Conservation (phyloP, 306 rosid genomes). For the Dalbergia oliveri region DNA sequence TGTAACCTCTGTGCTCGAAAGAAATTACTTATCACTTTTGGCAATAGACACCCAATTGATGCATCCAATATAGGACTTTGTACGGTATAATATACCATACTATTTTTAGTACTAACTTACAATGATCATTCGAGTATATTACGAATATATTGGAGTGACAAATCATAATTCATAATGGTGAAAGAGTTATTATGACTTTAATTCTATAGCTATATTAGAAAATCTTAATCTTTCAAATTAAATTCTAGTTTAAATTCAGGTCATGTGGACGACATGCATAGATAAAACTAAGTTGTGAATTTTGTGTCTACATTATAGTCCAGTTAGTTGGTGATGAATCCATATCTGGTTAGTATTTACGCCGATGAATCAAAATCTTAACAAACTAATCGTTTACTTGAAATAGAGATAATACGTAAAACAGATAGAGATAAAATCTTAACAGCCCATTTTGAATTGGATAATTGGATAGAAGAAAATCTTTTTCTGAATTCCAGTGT, state of each 20-base stretch:
- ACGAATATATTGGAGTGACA: neutral
- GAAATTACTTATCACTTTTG: no score
- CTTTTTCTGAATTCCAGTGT: neutral
- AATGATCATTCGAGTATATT: slow-evolving; percentile 4
- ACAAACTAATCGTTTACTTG: no score
- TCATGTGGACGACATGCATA: neutral
- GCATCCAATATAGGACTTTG: no score
- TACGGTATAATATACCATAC: no score
- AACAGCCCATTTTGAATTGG: neutral
- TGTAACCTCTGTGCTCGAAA: no score
- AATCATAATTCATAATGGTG: neutral
- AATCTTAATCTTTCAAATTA: no score
- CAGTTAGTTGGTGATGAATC: neutral
- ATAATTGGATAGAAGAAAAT: neutral
- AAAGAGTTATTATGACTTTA: no score
- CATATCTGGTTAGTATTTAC: slow-evolving; percentile 48
- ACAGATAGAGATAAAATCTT: neutral
- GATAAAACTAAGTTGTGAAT: neutral
- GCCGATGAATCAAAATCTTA: no score
- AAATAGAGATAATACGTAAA: neutral
- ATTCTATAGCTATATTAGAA: no score
- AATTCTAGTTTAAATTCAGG: neutral
- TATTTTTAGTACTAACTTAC: neutral
- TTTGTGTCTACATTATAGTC: neutral
- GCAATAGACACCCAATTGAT: no score